These are phyloP conservation scores for Lanmaoa pseudosensibilis DNA, from an alignment of 768 basidiomycete genomes.

Conservation along the genomic window DNA sequence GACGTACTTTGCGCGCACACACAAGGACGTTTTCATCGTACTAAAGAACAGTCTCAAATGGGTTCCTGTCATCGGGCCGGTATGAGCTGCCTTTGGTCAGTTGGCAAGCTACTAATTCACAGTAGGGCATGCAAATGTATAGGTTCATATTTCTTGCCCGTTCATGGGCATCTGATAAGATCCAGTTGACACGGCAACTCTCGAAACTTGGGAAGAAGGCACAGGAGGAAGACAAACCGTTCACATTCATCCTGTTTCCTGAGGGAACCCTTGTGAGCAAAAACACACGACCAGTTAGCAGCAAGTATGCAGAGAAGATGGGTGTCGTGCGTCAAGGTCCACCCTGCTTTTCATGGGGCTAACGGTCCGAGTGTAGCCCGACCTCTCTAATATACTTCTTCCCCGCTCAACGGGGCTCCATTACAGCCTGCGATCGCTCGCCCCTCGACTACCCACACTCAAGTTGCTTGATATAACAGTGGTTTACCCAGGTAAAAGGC, in stretches of 20 bases:
- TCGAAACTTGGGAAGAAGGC: constrained; percentile 67
- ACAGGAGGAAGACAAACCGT: constrained; percentile 64
- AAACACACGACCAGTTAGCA: constrained; percentile 81
- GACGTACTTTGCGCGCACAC: constrained; percentile 66
- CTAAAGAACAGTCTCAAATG: constrained; percentile 88
- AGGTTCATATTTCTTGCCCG: constrained; percentile 91
- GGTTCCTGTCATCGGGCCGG: constrained; percentile 88
- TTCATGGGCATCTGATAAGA: constrained; percentile 84
- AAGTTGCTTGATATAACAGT: constrained; percentile 89
- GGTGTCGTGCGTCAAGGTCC: constrained; percentile 68
- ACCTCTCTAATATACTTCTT: constrained; percentile 78
- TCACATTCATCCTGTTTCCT: constrained; percentile 88
- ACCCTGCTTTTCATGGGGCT: constrained; percentile 10
- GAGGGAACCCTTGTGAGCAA: constrained; percentile 93
- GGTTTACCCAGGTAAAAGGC: constrained; percentile 76
- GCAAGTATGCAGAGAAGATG: constrained; percentile 84
- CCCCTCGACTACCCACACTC: constrained; percentile 73
- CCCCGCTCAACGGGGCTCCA: constrained; percentile 92
- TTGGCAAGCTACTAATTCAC: constrained; percentile 3
- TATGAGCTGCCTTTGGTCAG: constrained; percentile 36
- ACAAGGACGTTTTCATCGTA: constrained; percentile 82
- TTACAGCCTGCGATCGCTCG: constrained; percentile 78
- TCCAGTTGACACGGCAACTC: constrained; percentile 63
- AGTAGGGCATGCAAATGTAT: constrained; percentile 89
- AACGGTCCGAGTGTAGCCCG: constrained; percentile 48